phyloP scores from a whole-genome alignment of 768 basidiomycete genomes.

The Albatrellus ellisii region DNA sequence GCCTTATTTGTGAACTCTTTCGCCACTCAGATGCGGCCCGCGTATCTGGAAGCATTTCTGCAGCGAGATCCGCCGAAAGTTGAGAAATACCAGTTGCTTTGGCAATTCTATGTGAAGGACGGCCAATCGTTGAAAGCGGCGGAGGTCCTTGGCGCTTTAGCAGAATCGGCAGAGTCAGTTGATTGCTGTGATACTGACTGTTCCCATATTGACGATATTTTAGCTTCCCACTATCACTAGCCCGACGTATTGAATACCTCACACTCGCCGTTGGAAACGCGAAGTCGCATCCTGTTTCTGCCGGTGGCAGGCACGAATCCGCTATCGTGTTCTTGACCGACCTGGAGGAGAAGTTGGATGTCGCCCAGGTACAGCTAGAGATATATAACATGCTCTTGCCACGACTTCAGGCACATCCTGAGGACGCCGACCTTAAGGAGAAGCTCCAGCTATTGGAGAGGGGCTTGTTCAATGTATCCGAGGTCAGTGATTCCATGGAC shows the following conservation, averaged over 20 bases:
- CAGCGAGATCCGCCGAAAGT: conserved; percentile 67
- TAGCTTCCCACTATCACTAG: conserved; percentile 57
- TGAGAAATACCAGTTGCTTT: conserved; percentile 78
- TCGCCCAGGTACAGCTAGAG: conserved; percentile 94
- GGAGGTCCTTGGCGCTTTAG: conserved; percentile 67
- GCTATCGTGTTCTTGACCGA: conserved; percentile 94
- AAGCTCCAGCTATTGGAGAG: conserved; percentile 46
- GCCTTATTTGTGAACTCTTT: not conserved
- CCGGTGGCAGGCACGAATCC: conserved; percentile 66
- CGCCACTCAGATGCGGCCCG: conserved; percentile 56
- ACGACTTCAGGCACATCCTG: conserved; percentile 35
- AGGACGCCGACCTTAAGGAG: conserved; percentile 42
- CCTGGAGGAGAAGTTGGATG: conserved; percentile 92
- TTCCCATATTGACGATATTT: not conserved
- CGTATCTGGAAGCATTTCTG: conserved; percentile 82
- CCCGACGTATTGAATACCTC: conserved; percentile 77
- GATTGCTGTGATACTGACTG: not conserved
- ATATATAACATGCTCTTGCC: conserved; percentile 57
- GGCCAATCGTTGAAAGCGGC: conserved; percentile 82
- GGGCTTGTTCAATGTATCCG: conserved; percentile 66
- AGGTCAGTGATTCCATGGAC: conserved; percentile 38
- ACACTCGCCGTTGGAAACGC: conserved; percentile 93
- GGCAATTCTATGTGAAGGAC: conserved; percentile 96
- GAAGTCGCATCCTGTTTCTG: conserved; percentile 82
- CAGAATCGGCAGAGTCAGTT: conserved; percentile 73